These are phyloP conservation scores for Yamadazyma dushanensis DNA, from an alignment of 1,139 yeast species.

Conservation along the genomic window DNA sequence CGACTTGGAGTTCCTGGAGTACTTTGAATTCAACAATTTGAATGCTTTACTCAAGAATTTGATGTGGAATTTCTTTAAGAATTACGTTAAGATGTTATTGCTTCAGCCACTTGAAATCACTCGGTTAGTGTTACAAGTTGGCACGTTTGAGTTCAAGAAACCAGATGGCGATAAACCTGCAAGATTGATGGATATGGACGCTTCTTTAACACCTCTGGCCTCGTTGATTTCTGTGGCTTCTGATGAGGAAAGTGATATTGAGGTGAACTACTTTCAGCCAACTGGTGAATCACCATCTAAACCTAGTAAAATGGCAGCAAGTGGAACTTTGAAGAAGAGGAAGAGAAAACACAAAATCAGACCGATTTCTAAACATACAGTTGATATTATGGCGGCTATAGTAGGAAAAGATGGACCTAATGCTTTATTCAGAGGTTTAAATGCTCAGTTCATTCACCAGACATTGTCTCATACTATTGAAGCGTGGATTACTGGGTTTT, in stretches of 20 bases:
- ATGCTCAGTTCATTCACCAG: conserved; percentile 78
- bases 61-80: conserved; percentile 59
- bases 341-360: conserved; percentile 37
- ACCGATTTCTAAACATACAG: conserved; percentile 65
- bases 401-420: conserved; percentile 76
- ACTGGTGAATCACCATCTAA: conserved; percentile 1
- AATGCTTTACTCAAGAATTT: conserved; percentile 55
- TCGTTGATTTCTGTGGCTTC: conserved; percentile 5
- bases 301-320: conserved; percentile 6
- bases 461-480: conserved; percentile 78
- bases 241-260: conserved; percentile 41
- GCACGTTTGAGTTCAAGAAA: conserved; percentile 44
- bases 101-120: conserved; percentile 91
- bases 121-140: conserved; percentile 77
- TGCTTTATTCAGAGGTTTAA: conserved; percentile 84
- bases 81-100: conserved; percentile 64
- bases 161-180: conserved; percentile 3
- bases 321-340: conserved; percentile 6
- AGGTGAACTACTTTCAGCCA: conserved; percentile 54
- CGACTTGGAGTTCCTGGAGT: conserved; percentile 69
- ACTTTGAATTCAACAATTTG: conserved; percentile 59
- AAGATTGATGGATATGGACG: conserved; percentile 1
- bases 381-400: conserved; percentile 70
- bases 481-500: conserved; percentile 89
- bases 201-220: background rate